A percentile compares a stretch with the other conserved stretches of the same genome.
phyloP scores from a whole-genome alignment of 805 yeast genomes.

The Hermanozyma aechmeae region DNA sequence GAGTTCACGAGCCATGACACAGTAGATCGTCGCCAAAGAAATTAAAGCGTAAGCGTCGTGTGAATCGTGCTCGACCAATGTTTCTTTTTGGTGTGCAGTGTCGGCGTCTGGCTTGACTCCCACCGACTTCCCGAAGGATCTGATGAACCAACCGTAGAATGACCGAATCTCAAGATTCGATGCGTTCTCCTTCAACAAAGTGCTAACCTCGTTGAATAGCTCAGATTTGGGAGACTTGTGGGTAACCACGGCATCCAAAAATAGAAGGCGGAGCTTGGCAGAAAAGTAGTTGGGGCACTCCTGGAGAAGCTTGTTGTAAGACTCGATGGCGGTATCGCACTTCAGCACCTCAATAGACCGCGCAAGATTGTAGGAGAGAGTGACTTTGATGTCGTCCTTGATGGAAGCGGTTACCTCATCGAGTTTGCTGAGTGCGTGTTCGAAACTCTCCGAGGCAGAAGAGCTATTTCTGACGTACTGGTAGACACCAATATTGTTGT shows the following conservation, averaged over 20 bases:
- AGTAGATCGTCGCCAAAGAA: constrained; percentile 83
- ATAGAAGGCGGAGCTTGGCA: constrained; percentile 65
- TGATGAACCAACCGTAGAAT: constrained; percentile 84
- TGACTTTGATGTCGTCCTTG: constrained; percentile 18
- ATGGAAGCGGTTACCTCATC: constrained; percentile 10
- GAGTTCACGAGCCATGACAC: constrained; percentile 70
- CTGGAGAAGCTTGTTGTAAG: constrained; percentile 49
- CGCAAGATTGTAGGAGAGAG: constrained; percentile 59
- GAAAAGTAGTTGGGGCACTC: constrained; percentile 62
- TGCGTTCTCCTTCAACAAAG: constrained; percentile 43
- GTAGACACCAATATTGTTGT: constrained; percentile 81
- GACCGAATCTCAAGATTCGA: constrained; percentile 78
- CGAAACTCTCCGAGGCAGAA: constrained; percentile 49
- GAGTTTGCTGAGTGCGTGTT: constrained; percentile 35
- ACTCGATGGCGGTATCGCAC: constrained; percentile 22
- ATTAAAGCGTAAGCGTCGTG: constrained; percentile 87
- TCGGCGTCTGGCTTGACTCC: constrained; percentile 49
- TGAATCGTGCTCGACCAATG: constrained; percentile 71
- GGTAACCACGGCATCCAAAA: constrained; percentile 45
- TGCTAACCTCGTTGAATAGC: constrained; percentile 44
- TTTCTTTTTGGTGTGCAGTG: constrained; percentile 73
- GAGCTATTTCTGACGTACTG: constrained; percentile 56
- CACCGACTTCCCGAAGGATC: constrained; percentile 44
- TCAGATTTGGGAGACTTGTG: constrained; percentile 26
- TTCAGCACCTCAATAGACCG: constrained; percentile 52